Percentiles rank a stretch among this genome's conserved stretches.
phyloP scores from a whole-genome alignment of 2,329 filamentous ascomycete genomes.

The Cytospora piceicola region DNA sequence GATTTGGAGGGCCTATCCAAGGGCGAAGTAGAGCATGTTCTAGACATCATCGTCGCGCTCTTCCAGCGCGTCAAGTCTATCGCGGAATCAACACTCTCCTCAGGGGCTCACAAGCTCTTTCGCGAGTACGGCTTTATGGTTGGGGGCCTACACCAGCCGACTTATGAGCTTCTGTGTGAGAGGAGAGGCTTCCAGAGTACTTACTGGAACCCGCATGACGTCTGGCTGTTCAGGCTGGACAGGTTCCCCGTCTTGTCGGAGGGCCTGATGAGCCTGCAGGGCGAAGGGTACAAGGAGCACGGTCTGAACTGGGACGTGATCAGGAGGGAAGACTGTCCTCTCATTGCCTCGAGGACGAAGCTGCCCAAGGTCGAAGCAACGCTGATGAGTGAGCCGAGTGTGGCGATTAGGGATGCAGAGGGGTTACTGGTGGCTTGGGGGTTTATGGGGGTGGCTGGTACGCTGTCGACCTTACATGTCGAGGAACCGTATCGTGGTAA shows the following conservation, averaged over 20 bases:
- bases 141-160: constrained; percentile 40
- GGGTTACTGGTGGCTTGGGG: constrained; percentile 65
- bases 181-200: constrained; percentile 35
- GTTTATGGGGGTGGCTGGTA: constrained; percentile 52
- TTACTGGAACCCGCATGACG: constrained; percentile 50
- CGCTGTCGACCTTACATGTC: constrained; percentile 36
- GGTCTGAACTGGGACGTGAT: constrained; percentile 62
- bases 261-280: constrained; percentile 22
- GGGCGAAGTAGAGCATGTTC: constrained; percentile 39
- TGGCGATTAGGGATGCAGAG: constrained; percentile 50
- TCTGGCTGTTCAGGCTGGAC: constrained; percentile 60
- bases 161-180: constrained; percentile 33
- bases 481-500: constrained; percentile 59
- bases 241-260: constrained; percentile 44
- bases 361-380: constrained; percentile 59
- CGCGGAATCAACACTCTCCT: constrained; percentile 31
- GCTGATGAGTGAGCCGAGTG: constrained; percentile 50
- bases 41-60: constrained; percentile 38
- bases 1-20: constrained; percentile 16
- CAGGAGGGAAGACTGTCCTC: constrained; percentile 53
- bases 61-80: constrained; percentile 38
- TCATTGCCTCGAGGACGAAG: constrained; percentile 58
- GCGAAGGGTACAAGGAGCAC: constrained; percentile 41
- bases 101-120: constrained; percentile 24
- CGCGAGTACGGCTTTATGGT: constrained; percentile 42